Conservation (phyloP, 2,329 filamentous ascomycete genomes). For the Fusarium nodosum region DNA sequence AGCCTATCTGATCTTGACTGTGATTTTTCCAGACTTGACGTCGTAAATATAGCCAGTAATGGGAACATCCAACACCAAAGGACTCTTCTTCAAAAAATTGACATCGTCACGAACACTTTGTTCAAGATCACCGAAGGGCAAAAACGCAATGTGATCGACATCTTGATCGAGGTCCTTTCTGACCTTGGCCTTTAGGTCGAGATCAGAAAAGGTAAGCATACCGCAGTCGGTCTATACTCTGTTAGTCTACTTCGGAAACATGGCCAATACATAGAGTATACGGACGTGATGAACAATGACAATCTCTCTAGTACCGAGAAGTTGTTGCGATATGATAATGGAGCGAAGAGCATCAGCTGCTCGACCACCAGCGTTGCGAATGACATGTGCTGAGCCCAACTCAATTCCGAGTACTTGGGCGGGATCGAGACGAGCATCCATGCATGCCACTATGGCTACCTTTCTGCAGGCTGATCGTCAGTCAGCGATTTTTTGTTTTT, state of each 20-base stretch:
- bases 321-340: conserved; percentile 82
- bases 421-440: conserved; percentile 82
- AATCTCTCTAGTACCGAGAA: conserved; percentile 81
- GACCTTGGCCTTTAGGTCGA: conserved; percentile 67
- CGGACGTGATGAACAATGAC: conserved; percentile 75
- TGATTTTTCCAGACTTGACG: conserved; percentile 75
- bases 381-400: conserved; percentile 80
- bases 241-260: background rate
- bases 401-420: conserved; percentile 41
- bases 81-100: conserved; percentile 68
- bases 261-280: rapidly evolving
- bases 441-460: conserved; percentile 74
- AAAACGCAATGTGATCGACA: conserved; percentile 70
- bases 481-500: background rate
- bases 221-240: conserved; percentile 55
- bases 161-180: conserved; percentile 68
- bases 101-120: conserved; percentile 76
- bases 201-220: conserved; percentile 77
- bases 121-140: conserved; percentile 74
- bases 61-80: conserved; percentile 71
- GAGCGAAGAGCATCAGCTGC: conserved; percentile 78
- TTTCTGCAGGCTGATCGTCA: conserved; percentile 44
- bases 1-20: conserved; percentile 32
- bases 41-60: conserved; percentile 84
- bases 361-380: conserved; percentile 79